Evolutionary conservation across 2,329 filamentous ascomycete species (phyloP).

Genomic region (Nemania sp.): DNA sequence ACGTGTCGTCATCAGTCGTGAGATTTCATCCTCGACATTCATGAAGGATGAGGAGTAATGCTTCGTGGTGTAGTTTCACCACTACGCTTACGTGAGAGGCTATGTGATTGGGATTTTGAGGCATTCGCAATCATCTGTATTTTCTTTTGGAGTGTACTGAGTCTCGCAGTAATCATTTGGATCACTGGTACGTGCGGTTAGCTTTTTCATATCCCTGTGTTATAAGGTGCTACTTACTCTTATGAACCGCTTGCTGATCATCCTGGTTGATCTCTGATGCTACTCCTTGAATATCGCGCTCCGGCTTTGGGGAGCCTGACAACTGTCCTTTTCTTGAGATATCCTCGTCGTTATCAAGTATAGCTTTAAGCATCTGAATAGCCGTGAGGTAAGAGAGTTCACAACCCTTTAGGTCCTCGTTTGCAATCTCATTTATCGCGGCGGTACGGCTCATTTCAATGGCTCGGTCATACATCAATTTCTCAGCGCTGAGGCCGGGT

Average conservation of each 20-base stretch:
- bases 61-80: slow-evolving; percentile 68
- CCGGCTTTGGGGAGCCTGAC: slow-evolving; percentile 57
- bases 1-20: slow-evolving; percentile 53
- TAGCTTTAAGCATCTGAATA: slow-evolving; percentile 93
- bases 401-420: slow-evolving; percentile 86
- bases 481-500: slow-evolving; percentile 91
- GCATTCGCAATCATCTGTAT: slow-evolving; percentile 71
- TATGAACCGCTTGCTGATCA: slow-evolving; percentile 78
- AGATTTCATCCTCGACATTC: slow-evolving; percentile 39
- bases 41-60: slow-evolving; percentile 62
- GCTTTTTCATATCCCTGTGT: slow-evolving; percentile 39
- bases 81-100: slow-evolving; percentile 62
- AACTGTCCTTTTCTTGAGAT: slow-evolving; percentile 55
- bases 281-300: slow-evolving; percentile 59
- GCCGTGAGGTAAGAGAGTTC: slow-evolving; percentile 94
- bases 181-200: slow-evolving; percentile 64
- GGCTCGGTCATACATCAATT: slow-evolving; percentile 97
- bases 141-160: slow-evolving; percentile 70
- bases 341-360: slow-evolving; percentile 85
- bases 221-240: slow-evolving; percentile 67
- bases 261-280: slow-evolving; percentile 70
- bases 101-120: slow-evolving; percentile 62
- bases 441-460: slow-evolving; percentile 96
- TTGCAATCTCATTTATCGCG: slow-evolving; percentile 94
- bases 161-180: slow-evolving; percentile 69